Percentiles rank a stretch among this genome's conserved stretches.
phyloP scores from a whole-genome alignment of 768 basidiomycete species.

The Goffeauzyma gilvescens region DNA sequence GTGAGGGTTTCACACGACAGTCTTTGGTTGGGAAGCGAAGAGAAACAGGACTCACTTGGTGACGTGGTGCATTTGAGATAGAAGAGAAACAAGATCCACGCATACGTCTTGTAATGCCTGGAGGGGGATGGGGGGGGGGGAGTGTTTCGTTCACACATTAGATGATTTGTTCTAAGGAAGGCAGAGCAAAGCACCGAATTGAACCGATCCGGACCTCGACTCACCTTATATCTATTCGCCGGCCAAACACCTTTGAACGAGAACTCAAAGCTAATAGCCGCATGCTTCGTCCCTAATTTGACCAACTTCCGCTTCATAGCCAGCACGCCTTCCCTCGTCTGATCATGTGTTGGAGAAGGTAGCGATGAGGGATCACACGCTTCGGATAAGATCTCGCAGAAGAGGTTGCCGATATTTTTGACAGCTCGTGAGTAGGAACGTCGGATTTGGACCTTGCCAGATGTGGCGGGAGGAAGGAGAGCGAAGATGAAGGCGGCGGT shows the following conservation, averaged over 20 bases:
- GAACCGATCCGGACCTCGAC: too few relatives aligned
- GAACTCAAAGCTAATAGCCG: constrained; percentile 37
- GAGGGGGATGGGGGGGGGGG: neutral
- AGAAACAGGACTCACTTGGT: constrained; percentile 22
- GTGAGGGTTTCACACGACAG: too few relatives aligned
- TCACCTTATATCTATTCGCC: constrained; percentile 53
- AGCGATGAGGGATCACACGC: constrained; percentile 40
- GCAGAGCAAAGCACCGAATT: too few relatives aligned
- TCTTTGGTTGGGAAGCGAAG: too few relatives aligned
- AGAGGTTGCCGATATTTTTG: constrained; percentile 47
- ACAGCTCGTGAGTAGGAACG: constrained; percentile 49
- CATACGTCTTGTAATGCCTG: constrained; percentile 15
- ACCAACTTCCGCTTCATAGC: constrained; percentile 58
- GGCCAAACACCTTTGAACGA: constrained; percentile 66
- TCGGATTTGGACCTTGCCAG: constrained; percentile 56
- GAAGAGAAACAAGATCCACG: constrained; percentile 49
- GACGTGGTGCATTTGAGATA: constrained; percentile 57
- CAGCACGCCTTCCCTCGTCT: constrained; percentile 44
- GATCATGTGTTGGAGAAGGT: constrained; percentile 35
- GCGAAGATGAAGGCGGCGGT: constrained; percentile 46
- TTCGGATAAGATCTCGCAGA: constrained; percentile 58
- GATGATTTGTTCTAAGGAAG: too few relatives aligned
- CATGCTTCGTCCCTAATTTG: constrained; percentile 34
- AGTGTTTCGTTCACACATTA: too few relatives aligned
- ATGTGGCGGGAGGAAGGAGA: constrained; percentile 53